These are phyloP conservation scores for Tulasnella sp. DNA, from an alignment of 768 basidiomycete species.

Conservation along the genomic window DNA sequence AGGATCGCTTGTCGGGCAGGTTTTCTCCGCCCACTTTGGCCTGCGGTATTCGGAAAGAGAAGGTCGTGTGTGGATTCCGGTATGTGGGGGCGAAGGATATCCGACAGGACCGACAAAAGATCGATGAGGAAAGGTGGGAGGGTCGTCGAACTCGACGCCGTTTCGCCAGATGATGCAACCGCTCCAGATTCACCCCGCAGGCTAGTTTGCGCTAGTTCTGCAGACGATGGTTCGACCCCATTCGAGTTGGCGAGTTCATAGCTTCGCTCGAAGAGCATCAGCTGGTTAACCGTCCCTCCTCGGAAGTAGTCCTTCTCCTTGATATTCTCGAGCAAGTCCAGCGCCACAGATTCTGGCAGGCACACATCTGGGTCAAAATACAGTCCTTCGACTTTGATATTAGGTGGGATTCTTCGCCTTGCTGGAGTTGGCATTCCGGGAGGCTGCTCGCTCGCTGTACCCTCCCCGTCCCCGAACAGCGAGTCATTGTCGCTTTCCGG, in stretches of 20 bases:
- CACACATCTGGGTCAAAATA: slow-evolving; percentile 29
- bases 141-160: slow-evolving; percentile 35
- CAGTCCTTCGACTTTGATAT: slow-evolving; percentile 19
- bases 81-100: slow-evolving; percentile 50
- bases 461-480: slow-evolving; percentile 20
- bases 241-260: slow-evolving; percentile 30
- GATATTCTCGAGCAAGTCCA: slow-evolving; percentile 21
- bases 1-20: slow-evolving; percentile 78
- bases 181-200: slow-evolving; percentile 31
- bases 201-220: neutral
- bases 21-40: slow-evolving; percentile 36
- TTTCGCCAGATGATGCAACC: slow-evolving; percentile 33
- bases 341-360: slow-evolving; percentile 26
- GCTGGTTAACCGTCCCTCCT: slow-evolving; percentile 57
- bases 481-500: slow-evolving; percentile 16
- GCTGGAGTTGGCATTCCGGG: neutral
- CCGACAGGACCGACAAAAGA: slow-evolving; percentile 53
- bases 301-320: slow-evolving; percentile 35
- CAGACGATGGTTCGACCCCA: slow-evolving; percentile 19
- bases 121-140: slow-evolving; percentile 55
- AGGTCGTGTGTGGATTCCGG: slow-evolving; percentile 51
- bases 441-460: neutral
- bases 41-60: slow-evolving; percentile 53
- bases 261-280: slow-evolving; percentile 76
- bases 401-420: neutral